phyloP scores from a whole-genome alignment of 345 rosid species.

The Linum usitatissimum region DNA sequence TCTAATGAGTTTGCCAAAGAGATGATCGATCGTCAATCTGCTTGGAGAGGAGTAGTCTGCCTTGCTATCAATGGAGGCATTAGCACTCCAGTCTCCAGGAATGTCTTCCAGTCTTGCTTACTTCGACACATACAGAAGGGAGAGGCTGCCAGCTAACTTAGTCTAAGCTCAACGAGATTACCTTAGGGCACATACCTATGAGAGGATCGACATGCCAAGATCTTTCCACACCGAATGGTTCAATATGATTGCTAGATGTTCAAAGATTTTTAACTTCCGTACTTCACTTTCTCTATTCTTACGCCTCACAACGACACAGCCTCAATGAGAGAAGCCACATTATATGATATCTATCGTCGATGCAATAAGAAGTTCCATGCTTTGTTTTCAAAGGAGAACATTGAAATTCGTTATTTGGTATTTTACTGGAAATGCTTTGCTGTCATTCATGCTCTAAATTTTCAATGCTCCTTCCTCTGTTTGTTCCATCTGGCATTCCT shows the following conservation, averaged over 20 bases:
- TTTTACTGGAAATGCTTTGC: too few species aligned
- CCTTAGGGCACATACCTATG: conserved; percentile 25
- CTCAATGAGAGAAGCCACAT: too few species aligned
- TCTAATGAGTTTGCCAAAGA: conserved; percentile 23
- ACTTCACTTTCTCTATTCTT: too few species aligned
- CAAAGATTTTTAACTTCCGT: neutral
- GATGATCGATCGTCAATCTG: conserved; percentile 22
- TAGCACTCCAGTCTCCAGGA: neutral
- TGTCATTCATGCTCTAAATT: too few species aligned
- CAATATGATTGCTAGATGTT: conserved; percentile 20
- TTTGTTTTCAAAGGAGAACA: too few species aligned
- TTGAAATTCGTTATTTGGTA: too few species aligned
- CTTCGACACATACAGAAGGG: conserved; percentile 27
- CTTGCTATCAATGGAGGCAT: neutral
- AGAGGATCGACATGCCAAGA: conserved; percentile 17
- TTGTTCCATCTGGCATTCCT: too few species aligned
- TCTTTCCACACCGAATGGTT: conserved; percentile 29
- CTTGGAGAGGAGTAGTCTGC: conserved; percentile 11
- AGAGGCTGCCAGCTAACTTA: conserved; percentile 21
- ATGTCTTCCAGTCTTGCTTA: conserved; percentile 17
- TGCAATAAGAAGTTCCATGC: too few species aligned
- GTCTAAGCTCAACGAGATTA: conserved; percentile 28
- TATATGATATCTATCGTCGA: too few species aligned
- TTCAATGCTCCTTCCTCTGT: too few species aligned
- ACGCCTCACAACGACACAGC: too few species aligned